Evolutionary conservation across 2,329 filamentous ascomycete species (phyloP).

Genomic region (Grosmannia penicillata): DNA sequence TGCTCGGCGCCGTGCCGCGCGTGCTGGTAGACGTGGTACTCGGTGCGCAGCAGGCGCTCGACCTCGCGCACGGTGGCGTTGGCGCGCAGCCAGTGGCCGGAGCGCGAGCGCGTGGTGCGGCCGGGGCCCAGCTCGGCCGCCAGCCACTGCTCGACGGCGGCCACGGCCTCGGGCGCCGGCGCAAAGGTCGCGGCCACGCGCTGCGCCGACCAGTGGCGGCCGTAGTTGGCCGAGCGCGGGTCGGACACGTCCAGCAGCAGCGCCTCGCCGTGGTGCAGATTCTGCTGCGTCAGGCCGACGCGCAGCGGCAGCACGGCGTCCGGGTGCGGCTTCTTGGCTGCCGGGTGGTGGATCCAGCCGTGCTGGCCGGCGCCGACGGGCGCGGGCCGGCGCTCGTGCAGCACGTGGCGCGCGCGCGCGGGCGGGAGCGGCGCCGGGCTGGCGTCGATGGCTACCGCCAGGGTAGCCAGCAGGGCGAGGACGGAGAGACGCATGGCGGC

Average conservation of each 20-base stretch:
- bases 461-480: constrained; percentile 14
- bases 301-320: constrained; percentile 19
- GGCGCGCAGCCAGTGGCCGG: constrained; percentile 38
- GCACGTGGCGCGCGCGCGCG: constrained; percentile 11
- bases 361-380: constrained; percentile 7
- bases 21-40: constrained; percentile 36
- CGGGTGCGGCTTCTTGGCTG: constrained; percentile 12
- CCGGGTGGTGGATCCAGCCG: no score
- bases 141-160: constrained; percentile 39
- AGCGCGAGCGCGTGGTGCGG: constrained; percentile 21
- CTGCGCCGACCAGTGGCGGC: constrained; percentile 29
- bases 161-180: constrained; percentile 26
- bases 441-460: constrained; percentile 16
- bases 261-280: constrained; percentile 29
- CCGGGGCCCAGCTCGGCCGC: constrained; percentile 29
- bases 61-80: constrained; percentile 37
- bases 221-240: constrained; percentile 28
- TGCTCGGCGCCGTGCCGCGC: constrained; percentile 18
- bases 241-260: constrained; percentile 27
- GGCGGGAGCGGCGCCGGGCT: constrained; percentile 8
- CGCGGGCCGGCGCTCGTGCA: constrained; percentile 20
- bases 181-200: constrained; percentile 28
- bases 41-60: constrained; percentile 34
- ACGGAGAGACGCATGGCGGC: constrained; percentile 12
- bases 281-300: constrained; percentile 29